phyloP scores from a whole-genome alignment of 176 grass and related monocot genomes.

The Coix lacrymajobi region DNA sequence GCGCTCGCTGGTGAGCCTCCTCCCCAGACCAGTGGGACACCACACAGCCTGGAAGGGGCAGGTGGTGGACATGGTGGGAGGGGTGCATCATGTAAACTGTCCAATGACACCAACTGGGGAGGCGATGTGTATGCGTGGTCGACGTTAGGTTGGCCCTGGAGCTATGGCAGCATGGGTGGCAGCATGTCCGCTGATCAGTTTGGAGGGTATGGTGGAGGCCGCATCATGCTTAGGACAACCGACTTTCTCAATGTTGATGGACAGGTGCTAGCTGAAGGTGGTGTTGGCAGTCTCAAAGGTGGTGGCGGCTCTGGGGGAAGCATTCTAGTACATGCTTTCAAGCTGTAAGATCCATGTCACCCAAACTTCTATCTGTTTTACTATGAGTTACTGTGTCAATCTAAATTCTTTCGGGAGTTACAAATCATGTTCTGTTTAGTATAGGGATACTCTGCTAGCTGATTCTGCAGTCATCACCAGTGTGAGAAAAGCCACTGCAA shows the following conservation, averaged over 20 bases:
- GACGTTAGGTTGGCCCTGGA: constrained; percentile 55
- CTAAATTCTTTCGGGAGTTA: background rate
- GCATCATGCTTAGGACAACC: constrained; percentile 48
- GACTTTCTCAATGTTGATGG: constrained; percentile 55
- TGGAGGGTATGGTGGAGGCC: constrained; percentile 78
- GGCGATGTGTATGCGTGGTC: constrained; percentile 92
- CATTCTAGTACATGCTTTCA: constrained; percentile 84
- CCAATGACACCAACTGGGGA: constrained; percentile 89
- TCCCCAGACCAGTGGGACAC: constrained; percentile 87
- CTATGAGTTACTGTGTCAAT: background rate
- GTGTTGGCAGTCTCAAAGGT: constrained; percentile 57
- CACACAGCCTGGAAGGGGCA: constrained; percentile 60
- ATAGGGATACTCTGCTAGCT: background rate
- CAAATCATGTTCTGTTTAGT: background rate
- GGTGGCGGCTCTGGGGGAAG: constrained; percentile 93
- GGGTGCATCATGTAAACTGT: constrained; percentile 67
- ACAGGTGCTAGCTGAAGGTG: constrained; percentile 72
- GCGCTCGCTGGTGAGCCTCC: constrained; percentile 54
- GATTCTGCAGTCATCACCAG: background rate
- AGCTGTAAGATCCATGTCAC: constrained; percentile 67
- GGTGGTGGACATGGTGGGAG: constrained; percentile 88
- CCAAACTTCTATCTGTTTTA: constrained; percentile 1
- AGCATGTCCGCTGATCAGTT: constrained; percentile 26
- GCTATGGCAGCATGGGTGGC: constrained; percentile 88
- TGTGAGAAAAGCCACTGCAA: background rate